Conservation (phyloP, 352 stramenopile genomes). For the Globisporangium echinulatum region DNA sequence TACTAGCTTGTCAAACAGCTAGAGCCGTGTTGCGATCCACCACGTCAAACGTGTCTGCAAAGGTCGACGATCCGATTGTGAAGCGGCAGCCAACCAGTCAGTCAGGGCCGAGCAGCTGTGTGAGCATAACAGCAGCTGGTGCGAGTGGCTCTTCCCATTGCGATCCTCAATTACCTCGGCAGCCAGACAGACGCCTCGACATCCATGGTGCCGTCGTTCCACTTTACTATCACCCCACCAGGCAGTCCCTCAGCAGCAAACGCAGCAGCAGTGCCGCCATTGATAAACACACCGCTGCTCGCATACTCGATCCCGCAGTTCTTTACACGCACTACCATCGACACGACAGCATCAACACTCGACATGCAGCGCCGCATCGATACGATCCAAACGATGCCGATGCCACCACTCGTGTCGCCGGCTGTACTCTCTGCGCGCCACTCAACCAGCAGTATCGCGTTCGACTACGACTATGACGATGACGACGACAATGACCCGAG, state of each 20-base stretch:
- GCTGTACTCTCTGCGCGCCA: not conserved
- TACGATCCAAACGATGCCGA: slow-evolving; percentile 1
- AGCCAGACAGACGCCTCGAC: too few species aligned
- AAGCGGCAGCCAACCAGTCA: too few species aligned
- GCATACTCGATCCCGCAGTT: slow-evolving; percentile 1
- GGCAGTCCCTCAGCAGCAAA: not conserved
- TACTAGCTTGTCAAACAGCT: not conserved
- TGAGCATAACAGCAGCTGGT: not conserved
- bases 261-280: not conserved
- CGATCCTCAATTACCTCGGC: too few species aligned
- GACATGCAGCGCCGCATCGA: slow-evolving; percentile 10
- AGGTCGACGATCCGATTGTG: too few species aligned
- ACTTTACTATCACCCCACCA: slow-evolving; percentile 16
- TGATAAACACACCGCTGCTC: not conserved
- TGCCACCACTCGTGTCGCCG: not conserved
- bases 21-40: not conserved
- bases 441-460: not conserved
- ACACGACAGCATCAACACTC: not conserved
- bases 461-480: not conserved
- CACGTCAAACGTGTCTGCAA: too few species aligned
- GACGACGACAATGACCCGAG: slow-evolving; percentile 2
- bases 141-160: not conserved
- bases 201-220: slow-evolving; percentile 9
- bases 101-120: too few species aligned
- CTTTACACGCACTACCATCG: not conserved